Conservation (phyloP, 78 protist species). For the Cavenderia fasciculata region DNA sequence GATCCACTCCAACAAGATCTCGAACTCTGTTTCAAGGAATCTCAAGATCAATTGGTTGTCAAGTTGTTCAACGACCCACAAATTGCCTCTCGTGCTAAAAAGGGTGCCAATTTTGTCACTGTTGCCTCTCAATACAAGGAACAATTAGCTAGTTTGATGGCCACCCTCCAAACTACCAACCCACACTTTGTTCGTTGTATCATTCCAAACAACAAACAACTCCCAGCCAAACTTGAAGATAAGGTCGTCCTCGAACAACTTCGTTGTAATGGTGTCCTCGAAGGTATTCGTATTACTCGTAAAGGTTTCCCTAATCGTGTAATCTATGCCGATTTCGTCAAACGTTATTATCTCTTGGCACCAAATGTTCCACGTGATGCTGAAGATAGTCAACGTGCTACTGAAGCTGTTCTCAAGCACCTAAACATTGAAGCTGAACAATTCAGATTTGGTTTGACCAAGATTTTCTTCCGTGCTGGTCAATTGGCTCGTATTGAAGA, state of each 20-base stretch:
- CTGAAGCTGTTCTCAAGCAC: conserved; percentile 78
- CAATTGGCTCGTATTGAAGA: conserved; percentile 92
- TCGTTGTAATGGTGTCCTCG: conserved; percentile 97
- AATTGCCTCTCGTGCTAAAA: conserved; percentile 76
- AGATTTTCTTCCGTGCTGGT: conserved; percentile 94
- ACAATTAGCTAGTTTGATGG: conserved; percentile 85
- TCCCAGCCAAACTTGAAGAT: conserved; percentile 77
- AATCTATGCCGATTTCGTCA: conserved; percentile 87
- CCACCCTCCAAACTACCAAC: conserved; percentile 85
- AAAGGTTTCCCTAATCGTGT: conserved; percentile 94
- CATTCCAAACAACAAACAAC: conserved; percentile 91
- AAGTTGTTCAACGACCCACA: conserved; percentile 70
- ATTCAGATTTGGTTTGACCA: conserved; percentile 86
- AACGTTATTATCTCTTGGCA: conserved; percentile 91
- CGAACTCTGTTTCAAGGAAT: conserved; percentile 67
- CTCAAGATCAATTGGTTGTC: conserved; percentile 13
- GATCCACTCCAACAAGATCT: conserved; percentile 85
- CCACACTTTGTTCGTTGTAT: conserved; percentile 96
- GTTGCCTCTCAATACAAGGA: conserved; percentile 86
- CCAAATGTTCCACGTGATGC: conserved; percentile 83
- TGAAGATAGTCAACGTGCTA: conserved; percentile 76
- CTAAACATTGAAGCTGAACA: conserved; percentile 62
- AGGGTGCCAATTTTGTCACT: conserved; percentile 86
- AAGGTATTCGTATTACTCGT: conserved; percentile 95
- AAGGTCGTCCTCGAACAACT: conserved; percentile 89